These are phyloP conservation scores for Dactylellina sp. DNA, from an alignment of 2,329 filamentous ascomycete genomes.

Conservation along the genomic window DNA sequence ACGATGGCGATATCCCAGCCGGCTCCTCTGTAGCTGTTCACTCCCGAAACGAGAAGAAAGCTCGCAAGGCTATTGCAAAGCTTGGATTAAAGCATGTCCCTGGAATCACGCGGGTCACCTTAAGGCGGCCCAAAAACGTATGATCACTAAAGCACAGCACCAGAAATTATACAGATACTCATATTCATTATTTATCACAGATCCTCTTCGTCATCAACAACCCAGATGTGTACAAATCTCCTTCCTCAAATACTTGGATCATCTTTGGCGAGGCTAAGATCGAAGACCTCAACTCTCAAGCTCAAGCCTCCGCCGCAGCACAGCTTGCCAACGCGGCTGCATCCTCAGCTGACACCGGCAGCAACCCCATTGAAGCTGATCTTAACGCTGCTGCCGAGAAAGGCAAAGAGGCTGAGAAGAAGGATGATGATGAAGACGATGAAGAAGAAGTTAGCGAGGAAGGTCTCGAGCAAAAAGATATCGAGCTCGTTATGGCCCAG, in stretches of 20 bases:
- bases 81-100: constrained; percentile 94
- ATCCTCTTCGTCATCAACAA: constrained; percentile 99
- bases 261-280: constrained; percentile 98
- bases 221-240: constrained; percentile 99
- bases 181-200: constrained; percentile 66
- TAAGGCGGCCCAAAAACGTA: constrained; percentile 98
- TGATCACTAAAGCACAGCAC: constrained; percentile 66
- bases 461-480: constrained; percentile 98
- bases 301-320: constrained; percentile 93
- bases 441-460: constrained; percentile 94
- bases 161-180: background rate
- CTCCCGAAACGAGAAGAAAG: constrained; percentile 99
- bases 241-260: constrained; percentile 99
- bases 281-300: constrained; percentile 98
- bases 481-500: constrained; percentile 90
- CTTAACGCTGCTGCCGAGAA: constrained; percentile 76
- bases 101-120: constrained; percentile 97
- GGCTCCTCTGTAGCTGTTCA: constrained; percentile 91
- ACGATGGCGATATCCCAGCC: constrained; percentile 77
- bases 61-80: constrained; percentile 98
- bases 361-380: constrained; percentile 71
- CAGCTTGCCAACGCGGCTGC: constrained; percentile 81
- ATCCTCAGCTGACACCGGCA: constrained; percentile 75
- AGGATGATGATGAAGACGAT: constrained; percentile 82
- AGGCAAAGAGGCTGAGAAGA: constrained; percentile 75